Conservation (phyloP, 1,284 basidiomycete genomes). For the Waitea zeae region DNA sequence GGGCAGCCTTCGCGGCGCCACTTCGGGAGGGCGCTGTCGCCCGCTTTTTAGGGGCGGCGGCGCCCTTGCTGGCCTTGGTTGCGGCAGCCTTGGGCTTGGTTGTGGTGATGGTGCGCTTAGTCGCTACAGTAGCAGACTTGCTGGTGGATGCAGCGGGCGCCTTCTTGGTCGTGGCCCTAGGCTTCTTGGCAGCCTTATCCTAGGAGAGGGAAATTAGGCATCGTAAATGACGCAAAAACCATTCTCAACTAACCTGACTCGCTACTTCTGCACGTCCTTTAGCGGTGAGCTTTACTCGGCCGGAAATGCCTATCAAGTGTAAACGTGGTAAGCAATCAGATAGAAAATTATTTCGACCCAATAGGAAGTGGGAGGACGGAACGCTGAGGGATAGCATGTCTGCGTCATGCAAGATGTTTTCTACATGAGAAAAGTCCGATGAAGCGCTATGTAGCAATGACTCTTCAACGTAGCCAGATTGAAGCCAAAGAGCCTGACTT, state of each 20-base stretch:
- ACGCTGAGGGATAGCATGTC: too few relatives aligned
- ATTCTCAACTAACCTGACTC: not conserved
- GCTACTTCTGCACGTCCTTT: constrained; percentile 17
- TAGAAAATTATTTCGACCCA: too few relatives aligned
- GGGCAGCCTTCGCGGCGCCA: too few relatives aligned
- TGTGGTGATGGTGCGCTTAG: not conserved
- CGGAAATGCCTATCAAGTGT: constrained; percentile 54
- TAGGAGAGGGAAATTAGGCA: constrained; percentile 12
- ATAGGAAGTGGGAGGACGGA: too few relatives aligned
- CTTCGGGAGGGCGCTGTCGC: too few relatives aligned
- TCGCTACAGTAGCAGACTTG: not conserved
- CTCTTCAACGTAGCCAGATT: too few relatives aligned
- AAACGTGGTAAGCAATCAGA: too few relatives aligned
- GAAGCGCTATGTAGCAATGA: too few relatives aligned
- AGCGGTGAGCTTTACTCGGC: constrained; percentile 75
- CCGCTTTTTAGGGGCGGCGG: not conserved
- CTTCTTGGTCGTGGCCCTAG: constrained; percentile 12
- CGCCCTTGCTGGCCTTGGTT: not conserved
- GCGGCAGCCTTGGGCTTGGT: constrained; percentile 2
- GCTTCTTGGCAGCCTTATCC: constrained; percentile 27
- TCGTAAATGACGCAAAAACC: constrained; percentile 2
- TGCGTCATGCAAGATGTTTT: too few relatives aligned
- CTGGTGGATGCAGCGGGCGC: too few relatives aligned
- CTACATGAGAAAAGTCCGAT: too few relatives aligned
- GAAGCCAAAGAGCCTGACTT: too few relatives aligned